phyloP scores from a whole-genome alignment of 805 yeast genomes.

The Barnettozyma wickerhamii region DNA sequence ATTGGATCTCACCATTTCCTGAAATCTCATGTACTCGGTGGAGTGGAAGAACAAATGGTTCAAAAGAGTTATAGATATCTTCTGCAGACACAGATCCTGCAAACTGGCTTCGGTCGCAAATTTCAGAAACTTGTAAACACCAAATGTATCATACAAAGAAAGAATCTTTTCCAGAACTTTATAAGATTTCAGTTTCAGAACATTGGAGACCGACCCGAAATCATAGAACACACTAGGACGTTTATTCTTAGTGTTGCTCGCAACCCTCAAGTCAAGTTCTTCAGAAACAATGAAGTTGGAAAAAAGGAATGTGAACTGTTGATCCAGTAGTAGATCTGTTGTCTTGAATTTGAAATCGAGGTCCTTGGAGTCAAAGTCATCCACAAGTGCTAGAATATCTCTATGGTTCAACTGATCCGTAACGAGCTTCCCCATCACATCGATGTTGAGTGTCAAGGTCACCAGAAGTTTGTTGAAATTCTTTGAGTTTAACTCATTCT shows the following conservation, averaged over 20 bases:
- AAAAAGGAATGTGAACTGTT: conserved; percentile 14
- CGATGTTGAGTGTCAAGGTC: conserved; percentile 11
- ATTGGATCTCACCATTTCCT: conserved; percentile 18
- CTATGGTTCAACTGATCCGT: conserved; percentile 4
- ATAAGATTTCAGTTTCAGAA: conserved; percentile 22
- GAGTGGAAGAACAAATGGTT: conserved; percentile 28
- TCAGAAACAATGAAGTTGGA: conserved; percentile 11
- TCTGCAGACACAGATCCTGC: conserved; percentile 32
- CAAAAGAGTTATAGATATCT: conserved; percentile 25
- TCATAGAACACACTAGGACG: conserved; percentile 13
- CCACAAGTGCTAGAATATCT: conserved; percentile 3
- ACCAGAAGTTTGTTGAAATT: conserved; percentile 14
- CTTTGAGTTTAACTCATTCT: conserved; percentile 11
- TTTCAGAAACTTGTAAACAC: conserved; percentile 31
- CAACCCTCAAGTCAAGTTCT: conserved; percentile 18
- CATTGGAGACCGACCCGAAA: conserved; percentile 14
- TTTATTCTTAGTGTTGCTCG: conserved; percentile 3
- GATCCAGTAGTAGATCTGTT: conserved; percentile 11
- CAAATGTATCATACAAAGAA: conserved; percentile 32
- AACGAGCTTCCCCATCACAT: conserved; percentile 10
- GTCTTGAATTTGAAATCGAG: conserved; percentile 11
- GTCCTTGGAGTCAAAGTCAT: conserved; percentile 7
- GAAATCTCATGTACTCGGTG: conserved; percentile 1
- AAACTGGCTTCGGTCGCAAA: conserved; percentile 30
- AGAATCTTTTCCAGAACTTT: conserved; percentile 32